A percentile compares a stretch with the other conserved stretches of the same genome.
phyloP scores from a whole-genome alignment of 2,329 filamentous ascomycete genomes.

The Aspergillus pseudonomiae region DNA sequence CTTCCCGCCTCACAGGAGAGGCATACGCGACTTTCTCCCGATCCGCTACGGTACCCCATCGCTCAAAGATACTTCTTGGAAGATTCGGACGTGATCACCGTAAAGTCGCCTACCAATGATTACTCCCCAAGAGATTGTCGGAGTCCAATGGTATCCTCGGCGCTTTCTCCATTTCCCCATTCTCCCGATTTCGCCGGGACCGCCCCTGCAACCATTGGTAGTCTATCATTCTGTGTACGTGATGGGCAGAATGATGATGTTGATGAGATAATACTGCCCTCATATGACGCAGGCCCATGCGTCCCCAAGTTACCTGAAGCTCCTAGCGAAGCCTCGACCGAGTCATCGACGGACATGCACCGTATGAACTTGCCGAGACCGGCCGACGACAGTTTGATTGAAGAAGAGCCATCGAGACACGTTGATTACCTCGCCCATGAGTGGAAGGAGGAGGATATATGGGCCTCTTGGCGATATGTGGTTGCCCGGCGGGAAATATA shows the following conservation, averaged over 20 bases:
- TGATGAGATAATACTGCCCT: conserved; percentile 46
- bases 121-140: conserved; percentile 28
- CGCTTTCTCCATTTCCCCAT: conserved; percentile 40
- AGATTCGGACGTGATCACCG: conserved; percentile 20
- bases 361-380: conserved; percentile 63
- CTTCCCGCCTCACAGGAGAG: conserved; percentile 35
- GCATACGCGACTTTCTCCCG: conserved; percentile 35
- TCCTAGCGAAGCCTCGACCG: conserved; percentile 26
- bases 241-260: conserved; percentile 31
- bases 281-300: conserved; percentile 50
- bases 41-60: conserved; percentile 33
- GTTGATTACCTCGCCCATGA: conserved; percentile 95
- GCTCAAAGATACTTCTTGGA: conserved; percentile 38
- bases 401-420: conserved; percentile 76
- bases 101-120: conserved; percentile 33
- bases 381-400: conserved; percentile 78
- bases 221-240: conserved; percentile 38
- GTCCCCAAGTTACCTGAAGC: conserved; percentile 47
- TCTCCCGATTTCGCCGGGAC: conserved; percentile 41
- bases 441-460: conserved; percentile 95
- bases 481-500: conserved; percentile 78
- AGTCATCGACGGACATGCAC: conserved; percentile 48
- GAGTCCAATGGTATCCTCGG: conserved; percentile 34
- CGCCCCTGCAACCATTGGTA: conserved; percentile 38
- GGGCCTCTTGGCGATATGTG: conserved; percentile 95